A percentile compares a stretch with the other conserved stretches of the same genome.
Evolutionary conservation across 441 rosid species (phyloP).

Genomic region (California macrophylla): DNA sequence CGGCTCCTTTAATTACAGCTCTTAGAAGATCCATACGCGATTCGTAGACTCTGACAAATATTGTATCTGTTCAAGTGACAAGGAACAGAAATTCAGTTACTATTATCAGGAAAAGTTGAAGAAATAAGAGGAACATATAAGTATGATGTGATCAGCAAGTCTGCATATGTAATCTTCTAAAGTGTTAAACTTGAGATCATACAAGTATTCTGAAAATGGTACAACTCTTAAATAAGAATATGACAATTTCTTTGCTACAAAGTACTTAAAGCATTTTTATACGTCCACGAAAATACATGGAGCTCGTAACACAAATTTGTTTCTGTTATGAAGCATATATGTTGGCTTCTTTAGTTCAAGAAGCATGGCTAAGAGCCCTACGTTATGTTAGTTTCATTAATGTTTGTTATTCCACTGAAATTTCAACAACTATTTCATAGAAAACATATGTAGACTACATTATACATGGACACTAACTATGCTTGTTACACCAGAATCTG

Average conservation of each 20-base stretch:
- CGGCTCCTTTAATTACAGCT: conserved; percentile 87
- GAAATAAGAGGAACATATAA: not conserved
- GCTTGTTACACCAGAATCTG: not conserved
- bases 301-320: not conserved
- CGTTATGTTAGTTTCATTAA: not conserved
- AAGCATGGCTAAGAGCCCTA: not conserved
- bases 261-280: not conserved
- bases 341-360: not conserved
- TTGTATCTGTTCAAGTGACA: conserved; percentile 45
- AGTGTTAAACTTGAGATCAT: not conserved
- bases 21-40: conserved; percentile 86
- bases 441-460: not conserved
- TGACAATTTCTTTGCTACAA: not conserved
- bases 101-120: not conserved
- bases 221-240: not conserved
- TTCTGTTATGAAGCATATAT: not conserved
- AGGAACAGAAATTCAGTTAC: not conserved
- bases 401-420: not conserved
- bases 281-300: not conserved
- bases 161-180: not conserved
- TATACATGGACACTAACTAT: not conserved
- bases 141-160: not conserved
- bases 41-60: conserved; percentile 77
- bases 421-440: not conserved
- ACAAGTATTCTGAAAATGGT: not conserved